These are phyloP conservation scores for Copromyces sp. DNA, from an alignment of 495 filamentous ascomycete genomes.

Conservation along the genomic window DNA sequence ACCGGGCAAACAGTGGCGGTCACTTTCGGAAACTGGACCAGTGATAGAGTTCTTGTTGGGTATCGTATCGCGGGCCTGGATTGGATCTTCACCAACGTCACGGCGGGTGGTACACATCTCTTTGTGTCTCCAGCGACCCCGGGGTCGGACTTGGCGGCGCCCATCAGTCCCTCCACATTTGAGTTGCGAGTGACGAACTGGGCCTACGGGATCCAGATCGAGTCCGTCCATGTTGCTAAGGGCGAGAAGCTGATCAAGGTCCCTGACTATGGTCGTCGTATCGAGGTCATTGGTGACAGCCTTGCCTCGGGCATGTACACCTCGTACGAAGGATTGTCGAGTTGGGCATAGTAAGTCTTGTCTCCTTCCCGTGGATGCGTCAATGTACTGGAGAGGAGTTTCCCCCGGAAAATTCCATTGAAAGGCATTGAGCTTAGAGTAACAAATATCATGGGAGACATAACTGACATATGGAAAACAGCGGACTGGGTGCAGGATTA, in stretches of 20 bases:
- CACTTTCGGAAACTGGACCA: conserved; percentile 50
- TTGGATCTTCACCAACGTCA: conserved; percentile 61
- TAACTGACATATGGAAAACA: background rate
- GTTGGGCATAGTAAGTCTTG: conserved; percentile 40
- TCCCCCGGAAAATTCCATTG: background rate
- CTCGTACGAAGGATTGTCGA: conserved; percentile 53
- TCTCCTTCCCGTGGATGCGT: background rate
- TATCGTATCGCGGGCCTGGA: conserved; percentile 54
- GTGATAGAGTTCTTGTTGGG: conserved; percentile 45
- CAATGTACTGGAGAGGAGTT: too few species aligned
- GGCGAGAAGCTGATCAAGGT: conserved; percentile 42
- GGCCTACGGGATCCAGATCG: conserved; percentile 55
- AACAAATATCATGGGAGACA: background rate
- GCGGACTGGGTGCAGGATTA: conserved; percentile 45
- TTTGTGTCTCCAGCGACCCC: conserved; percentile 39
- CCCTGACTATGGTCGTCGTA: conserved; percentile 38
- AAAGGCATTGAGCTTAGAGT: background rate
- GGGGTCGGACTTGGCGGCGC: conserved; percentile 29
- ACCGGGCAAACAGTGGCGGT: conserved; percentile 53
- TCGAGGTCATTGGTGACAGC: conserved; percentile 59
- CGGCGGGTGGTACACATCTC: conserved; percentile 48
- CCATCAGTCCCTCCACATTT: conserved; percentile 36
- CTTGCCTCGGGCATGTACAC: conserved; percentile 50
- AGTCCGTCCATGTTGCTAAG: conserved; percentile 41
- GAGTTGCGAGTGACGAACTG: conserved; percentile 56